Percentiles rank a stretch among this genome's conserved stretches.
These are phyloP conservation scores for Eucalyptus pumila DNA, from an alignment of 345 rosid genomes.

Conservation along the genomic window DNA sequence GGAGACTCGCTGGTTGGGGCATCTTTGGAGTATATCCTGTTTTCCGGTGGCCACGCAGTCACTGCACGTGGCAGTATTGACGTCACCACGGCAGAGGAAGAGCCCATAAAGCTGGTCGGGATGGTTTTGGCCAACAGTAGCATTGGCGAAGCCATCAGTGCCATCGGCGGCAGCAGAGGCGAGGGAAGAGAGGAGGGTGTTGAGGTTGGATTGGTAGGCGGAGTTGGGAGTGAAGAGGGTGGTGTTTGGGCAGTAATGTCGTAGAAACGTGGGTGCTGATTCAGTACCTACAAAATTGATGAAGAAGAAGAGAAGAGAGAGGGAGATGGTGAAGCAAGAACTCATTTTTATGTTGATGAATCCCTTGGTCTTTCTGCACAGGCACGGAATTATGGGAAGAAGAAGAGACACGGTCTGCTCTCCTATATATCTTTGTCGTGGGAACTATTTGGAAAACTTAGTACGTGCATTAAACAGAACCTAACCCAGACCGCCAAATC, in stretches of 20 bases:
- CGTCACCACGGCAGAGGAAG: conserved; percentile 15
- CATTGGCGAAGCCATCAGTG: conserved; percentile 3
- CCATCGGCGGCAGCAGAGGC: background rate
- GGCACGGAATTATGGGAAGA: background rate
- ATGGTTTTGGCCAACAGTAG: background rate
- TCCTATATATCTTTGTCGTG: background rate
- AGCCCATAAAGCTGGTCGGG: conserved; percentile 6
- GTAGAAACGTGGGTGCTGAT: background rate
- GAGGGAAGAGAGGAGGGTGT: background rate
- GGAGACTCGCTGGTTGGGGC: background rate
- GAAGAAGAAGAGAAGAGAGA: background rate
- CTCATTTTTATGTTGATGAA: background rate
- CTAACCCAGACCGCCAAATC: background rate
- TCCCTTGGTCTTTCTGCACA: background rate
- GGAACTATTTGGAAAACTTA: background rate
- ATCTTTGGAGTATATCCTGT: background rate
- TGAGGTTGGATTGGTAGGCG: conserved; percentile 1
- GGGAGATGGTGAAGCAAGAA: background rate
- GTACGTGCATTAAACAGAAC: background rate
- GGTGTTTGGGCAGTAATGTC: background rate
- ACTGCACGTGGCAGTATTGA: background rate
- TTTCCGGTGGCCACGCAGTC: conserved; percentile 10
- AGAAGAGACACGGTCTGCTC: background rate
- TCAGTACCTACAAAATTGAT: background rate
- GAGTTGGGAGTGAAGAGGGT: conserved; percentile 1